phyloP scores from a whole-genome alignment of 805 yeast genomes.

The Komagataella kurtzmanii region DNA sequence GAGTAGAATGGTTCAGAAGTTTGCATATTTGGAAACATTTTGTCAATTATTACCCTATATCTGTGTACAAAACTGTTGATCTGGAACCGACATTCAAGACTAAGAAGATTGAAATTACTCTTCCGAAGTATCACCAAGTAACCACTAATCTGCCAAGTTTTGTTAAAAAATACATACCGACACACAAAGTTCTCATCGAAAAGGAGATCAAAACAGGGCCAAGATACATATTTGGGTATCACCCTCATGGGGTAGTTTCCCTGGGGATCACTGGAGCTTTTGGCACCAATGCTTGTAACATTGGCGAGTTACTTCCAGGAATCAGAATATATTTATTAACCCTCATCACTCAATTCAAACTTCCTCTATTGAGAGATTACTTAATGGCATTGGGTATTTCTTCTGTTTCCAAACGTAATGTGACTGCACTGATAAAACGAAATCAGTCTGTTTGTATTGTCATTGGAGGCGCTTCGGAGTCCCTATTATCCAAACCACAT shows the following conservation, averaged over 20 bases:
- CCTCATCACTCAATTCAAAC: constrained; percentile 62
- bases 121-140: constrained; percentile 3
- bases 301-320: constrained; percentile 66
- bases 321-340: constrained; percentile 72
- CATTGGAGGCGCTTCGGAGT: constrained; percentile 93
- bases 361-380: constrained; percentile 85
- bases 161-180: not conserved
- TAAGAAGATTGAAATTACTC: constrained; percentile 6
- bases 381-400: constrained; percentile 70
- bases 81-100: constrained; percentile 58
- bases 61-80: constrained; percentile 50
- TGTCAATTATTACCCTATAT: constrained; percentile 70
- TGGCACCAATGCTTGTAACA: constrained; percentile 70
- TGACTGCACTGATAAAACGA: constrained; percentile 45
- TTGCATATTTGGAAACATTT: constrained; percentile 56
- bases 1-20: constrained; percentile 42
- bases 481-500: constrained; percentile 52
- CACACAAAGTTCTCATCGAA: not conserved
- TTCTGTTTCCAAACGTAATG: constrained; percentile 67
- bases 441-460: constrained; percentile 78
- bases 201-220: constrained; percentile 40
- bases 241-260: constrained; percentile 94
- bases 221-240: constrained; percentile 80
- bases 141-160: not conserved
- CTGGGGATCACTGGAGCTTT: constrained; percentile 81